phyloP scores from a whole-genome alignment of 176 grass and related monocot species.

The Dendrocalamus sinicus region DNA sequence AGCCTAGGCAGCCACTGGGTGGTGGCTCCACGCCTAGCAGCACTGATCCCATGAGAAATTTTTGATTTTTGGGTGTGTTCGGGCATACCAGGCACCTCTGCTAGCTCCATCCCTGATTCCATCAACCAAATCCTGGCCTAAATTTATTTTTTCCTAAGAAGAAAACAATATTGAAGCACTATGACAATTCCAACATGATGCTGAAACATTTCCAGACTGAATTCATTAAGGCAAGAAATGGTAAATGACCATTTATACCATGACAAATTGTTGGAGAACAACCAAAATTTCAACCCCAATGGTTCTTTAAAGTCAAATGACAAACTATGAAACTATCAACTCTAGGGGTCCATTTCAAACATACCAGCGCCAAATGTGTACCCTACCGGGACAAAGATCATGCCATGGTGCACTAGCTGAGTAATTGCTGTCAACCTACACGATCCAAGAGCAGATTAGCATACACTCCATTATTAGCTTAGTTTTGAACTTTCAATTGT shows the following conservation, averaged over 20 bases:
- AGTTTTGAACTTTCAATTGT: background rate
- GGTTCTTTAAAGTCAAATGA: background rate
- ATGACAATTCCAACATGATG: background rate
- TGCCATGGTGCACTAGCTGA: slow-evolving; percentile 76
- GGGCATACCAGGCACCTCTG: no score
- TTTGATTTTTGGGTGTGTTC: no score
- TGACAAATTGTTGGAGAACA: background rate
- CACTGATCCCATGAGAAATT: no score
- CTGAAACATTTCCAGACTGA: no score
- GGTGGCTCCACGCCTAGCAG: no score
- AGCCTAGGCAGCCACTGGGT: no score
- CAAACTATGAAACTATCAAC: background rate
- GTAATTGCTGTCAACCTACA: slow-evolving; percentile 72
- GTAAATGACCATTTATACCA: background rate
- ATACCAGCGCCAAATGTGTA: slow-evolving; percentile 81
- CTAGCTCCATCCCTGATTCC: background rate
- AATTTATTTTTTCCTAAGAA: background rate
- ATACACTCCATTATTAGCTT: background rate
- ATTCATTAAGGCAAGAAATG: background rate
- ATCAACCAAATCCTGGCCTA: background rate
- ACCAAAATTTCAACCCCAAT: background rate
- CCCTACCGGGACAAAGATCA: slow-evolving; percentile 80
- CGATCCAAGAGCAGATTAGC: background rate
- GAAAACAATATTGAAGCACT: background rate
- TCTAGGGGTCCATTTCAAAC: slow-evolving; percentile 60